Evolutionary conservation across 1,284 basidiomycete genomes (phyloP).

Genomic region (Sphaerobolus stellatus): DNA sequence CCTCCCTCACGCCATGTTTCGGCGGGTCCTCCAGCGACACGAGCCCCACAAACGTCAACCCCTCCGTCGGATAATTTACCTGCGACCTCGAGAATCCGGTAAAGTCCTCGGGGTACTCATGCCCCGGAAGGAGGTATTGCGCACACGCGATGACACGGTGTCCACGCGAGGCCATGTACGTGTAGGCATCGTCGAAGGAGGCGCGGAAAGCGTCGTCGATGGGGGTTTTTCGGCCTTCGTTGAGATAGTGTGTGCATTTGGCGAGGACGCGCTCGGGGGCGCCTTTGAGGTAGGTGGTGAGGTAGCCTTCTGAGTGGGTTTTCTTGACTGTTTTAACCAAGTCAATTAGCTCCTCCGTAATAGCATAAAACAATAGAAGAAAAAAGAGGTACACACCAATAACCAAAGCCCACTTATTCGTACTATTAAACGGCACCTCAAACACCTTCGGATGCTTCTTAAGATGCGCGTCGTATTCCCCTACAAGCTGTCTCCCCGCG

Average conservation of each 20-base stretch:
- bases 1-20: constrained; percentile 68
- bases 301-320: constrained; percentile 44
- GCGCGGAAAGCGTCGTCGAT: constrained; percentile 56
- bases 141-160: constrained; percentile 72
- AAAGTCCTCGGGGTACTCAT: constrained; percentile 45
- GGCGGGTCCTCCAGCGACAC: constrained; percentile 69
- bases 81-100: constrained; percentile 58
- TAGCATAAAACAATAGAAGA: not conserved
- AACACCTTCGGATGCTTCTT: constrained; percentile 57
- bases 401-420: constrained; percentile 69
- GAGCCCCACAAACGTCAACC: constrained; percentile 62
- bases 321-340: constrained; percentile 40
- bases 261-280: constrained; percentile 66
- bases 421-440: constrained; percentile 71
- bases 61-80: constrained; percentile 50
- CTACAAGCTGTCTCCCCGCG: constrained; percentile 53
- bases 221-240: constrained; percentile 46
- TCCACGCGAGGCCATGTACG: constrained; percentile 73
- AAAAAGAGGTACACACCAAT: constrained; percentile 44
- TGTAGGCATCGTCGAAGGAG: constrained; percentile 58
- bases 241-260: constrained; percentile 59
- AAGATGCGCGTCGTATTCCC: constrained; percentile 53
- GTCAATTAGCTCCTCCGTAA: not conserved
- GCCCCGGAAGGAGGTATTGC: constrained; percentile 50
- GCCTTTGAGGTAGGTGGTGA: constrained; percentile 62